Conservation (phyloP, 257 asterid genomes). For the Solanum ossicruentum region DNA sequence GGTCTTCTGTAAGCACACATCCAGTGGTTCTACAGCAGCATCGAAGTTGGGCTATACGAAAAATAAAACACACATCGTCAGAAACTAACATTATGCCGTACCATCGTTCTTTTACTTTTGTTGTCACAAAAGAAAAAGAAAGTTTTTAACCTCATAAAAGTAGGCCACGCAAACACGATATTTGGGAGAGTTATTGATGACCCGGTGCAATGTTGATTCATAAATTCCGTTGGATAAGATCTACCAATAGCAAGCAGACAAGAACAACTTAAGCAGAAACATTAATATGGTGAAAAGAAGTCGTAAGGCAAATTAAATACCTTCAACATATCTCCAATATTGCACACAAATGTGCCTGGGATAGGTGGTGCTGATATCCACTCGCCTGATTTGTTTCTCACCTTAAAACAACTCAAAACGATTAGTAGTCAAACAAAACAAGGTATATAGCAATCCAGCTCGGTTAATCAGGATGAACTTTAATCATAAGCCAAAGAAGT, state of each 20-base stretch:
- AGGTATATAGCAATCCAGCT: neutral
- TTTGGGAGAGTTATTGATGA: constrained; percentile 41
- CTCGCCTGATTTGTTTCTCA: constrained; percentile 54
- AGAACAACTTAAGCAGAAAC: neutral
- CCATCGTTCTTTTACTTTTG: neutral
- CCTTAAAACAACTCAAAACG: constrained; percentile 22
- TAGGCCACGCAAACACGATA: constrained; percentile 82
- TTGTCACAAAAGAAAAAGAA: neutral
- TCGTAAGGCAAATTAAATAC: constrained; percentile 9
- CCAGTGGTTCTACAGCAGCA: constrained; percentile 62
- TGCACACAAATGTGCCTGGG: constrained; percentile 85
- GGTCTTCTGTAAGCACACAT: constrained; percentile 38
- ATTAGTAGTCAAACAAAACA: neutral
- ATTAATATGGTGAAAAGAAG: neutral
- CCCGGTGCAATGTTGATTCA: constrained; percentile 83
- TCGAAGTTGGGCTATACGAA: constrained; percentile 60
- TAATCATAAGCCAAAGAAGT: neutral
- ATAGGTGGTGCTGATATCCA: constrained; percentile 73
- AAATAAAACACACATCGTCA: neutral
- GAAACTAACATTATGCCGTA: neutral
- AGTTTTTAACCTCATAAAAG: constrained; percentile 57
- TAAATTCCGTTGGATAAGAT: constrained; percentile 67
- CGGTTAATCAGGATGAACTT: neutral
- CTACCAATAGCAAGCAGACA: constrained; percentile 16
- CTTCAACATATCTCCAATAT: constrained; percentile 90